These are phyloP conservation scores for Ormosia emarginata DNA, from an alignment of 306 rosid species.

Conservation along the genomic window DNA sequence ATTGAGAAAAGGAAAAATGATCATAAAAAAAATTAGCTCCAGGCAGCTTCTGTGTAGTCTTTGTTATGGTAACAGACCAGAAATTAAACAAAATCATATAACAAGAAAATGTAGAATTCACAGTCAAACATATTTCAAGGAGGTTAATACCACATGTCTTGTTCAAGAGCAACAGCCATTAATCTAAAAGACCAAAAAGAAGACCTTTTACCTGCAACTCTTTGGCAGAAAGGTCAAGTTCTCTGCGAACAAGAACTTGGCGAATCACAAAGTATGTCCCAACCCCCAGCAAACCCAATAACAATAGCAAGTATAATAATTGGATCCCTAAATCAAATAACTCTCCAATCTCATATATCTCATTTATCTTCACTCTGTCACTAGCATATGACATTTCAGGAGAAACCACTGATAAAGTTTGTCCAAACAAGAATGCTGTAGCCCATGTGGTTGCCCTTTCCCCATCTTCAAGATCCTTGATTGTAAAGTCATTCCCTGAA, in stretches of 20 bases:
- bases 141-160: not conserved
- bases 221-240: conserved; percentile 83
- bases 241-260: conserved; percentile 80
- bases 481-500: conserved; percentile 16
- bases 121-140: not conserved
- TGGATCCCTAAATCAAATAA: conserved; percentile 73
- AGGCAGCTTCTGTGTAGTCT: not conserved
- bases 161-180: not conserved
- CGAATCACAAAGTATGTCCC: conserved; percentile 74
- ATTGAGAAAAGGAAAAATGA: not conserved
- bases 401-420: conserved; percentile 34
- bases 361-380: conserved; percentile 38
- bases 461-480: conserved; percentile 22
- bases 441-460: conserved; percentile 31
- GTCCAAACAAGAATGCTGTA: conserved; percentile 48
- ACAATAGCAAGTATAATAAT: conserved; percentile 54
- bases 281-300: conserved; percentile 59
- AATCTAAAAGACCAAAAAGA: not conserved
- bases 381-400: conserved; percentile 49
- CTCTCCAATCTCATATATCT: conserved; percentile 55
- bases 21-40: not conserved
- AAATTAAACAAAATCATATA: not conserved
- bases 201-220: conserved; percentile 57
- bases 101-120: not conserved
- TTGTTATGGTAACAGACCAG: not conserved